Evolutionary conservation across 108 stramenopile species (phyloP), one percentile per base, ranked within the genome.

Genomic region (Conticribra guillardii): DNA sequence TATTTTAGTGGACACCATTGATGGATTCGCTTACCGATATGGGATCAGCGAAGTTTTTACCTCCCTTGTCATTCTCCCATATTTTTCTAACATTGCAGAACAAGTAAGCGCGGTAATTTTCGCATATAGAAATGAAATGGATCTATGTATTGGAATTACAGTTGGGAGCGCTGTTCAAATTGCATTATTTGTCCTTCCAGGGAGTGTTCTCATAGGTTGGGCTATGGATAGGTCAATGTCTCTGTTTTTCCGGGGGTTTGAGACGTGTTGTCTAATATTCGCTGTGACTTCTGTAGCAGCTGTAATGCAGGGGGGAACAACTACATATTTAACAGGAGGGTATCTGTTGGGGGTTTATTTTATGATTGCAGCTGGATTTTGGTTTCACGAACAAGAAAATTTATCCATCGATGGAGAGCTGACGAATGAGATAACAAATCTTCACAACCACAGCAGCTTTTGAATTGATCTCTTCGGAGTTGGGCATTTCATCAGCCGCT

Each of bases 1-100:
- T 72, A 92, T 96, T 27, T 65, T 99, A 30, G 97, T 98, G 5
- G 91, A 92, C 29, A 93, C 97, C 2, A 97, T 99, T 67, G 96
- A 98, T 65, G 96, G 94, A 30, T 97, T 97, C 73, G 94, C 97
- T 4, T 68, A 71, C 19, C 71, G 85, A 58, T 69, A 81, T 55
- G 73, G 79, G 45, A 76, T 99, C 16, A 87, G 88, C 58, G 85
- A 95, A 73, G 96, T 96, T 11, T 99, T 99, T 64, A 95, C 96
- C 4, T 94, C 94, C 7, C 79, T 97, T 51, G 89, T 99, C 19
- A 91, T 99, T 54, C 76, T 99, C 30, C 98, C 98, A 0, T 96
- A 97, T 77, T 96, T 99, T 68, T 96, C 96, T 9, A 99, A 99
- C 61, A 95, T 97, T 18, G 97, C 97, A 0, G 98, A 99, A 71